These are phyloP conservation scores for Cubamyces lactineus DNA, from an alignment of 768 basidiomycete species.

Conservation along the genomic window DNA sequence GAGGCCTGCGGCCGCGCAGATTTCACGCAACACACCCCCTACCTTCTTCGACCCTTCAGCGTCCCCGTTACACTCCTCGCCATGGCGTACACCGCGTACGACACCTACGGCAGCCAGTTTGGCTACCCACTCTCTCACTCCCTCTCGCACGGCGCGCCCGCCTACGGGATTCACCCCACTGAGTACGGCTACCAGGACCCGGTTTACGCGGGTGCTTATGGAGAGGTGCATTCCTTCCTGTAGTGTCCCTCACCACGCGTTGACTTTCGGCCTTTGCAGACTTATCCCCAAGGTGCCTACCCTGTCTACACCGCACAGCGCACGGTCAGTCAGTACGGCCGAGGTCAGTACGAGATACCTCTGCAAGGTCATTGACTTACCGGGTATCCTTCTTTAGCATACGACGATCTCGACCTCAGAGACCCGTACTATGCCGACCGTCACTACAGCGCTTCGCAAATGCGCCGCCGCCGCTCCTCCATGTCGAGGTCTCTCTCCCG, in stretches of 20 bases:
- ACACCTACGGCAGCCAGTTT: conserved; percentile 41
- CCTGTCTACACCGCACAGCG: conserved; percentile 43
- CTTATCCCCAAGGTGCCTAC: conserved; percentile 46
- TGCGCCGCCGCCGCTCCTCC: conserved; percentile 45
- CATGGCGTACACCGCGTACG: conserved; percentile 49
- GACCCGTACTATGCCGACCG: conserved; percentile 53
- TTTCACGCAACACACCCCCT: conserved; percentile 9
- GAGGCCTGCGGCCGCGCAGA: background rate
- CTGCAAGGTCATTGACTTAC: background rate
- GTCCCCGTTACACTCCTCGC: conserved; percentile 14
- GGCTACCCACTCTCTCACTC: conserved; percentile 37
- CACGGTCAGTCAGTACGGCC: conserved; percentile 29
- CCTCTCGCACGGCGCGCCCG: conserved; percentile 27
- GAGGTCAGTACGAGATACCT: conserved; percentile 22
- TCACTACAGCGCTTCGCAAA: conserved; percentile 2
- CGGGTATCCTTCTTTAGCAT: conserved; percentile 40
- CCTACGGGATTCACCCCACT: conserved; percentile 23
- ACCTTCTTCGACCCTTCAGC: conserved; percentile 10
- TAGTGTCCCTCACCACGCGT: background rate
- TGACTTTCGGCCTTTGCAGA: conserved; percentile 21
- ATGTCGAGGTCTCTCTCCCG: conserved; percentile 40
- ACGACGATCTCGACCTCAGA: conserved; percentile 54
- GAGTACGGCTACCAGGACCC: conserved; percentile 46
- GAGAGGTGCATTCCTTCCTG: conserved; percentile 42
- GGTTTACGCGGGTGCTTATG: conserved; percentile 42